Base-by-base conservation (phyloP, 2,329 filamentous ascomycete species). In the Keithomyces neogunnii region DNA sequence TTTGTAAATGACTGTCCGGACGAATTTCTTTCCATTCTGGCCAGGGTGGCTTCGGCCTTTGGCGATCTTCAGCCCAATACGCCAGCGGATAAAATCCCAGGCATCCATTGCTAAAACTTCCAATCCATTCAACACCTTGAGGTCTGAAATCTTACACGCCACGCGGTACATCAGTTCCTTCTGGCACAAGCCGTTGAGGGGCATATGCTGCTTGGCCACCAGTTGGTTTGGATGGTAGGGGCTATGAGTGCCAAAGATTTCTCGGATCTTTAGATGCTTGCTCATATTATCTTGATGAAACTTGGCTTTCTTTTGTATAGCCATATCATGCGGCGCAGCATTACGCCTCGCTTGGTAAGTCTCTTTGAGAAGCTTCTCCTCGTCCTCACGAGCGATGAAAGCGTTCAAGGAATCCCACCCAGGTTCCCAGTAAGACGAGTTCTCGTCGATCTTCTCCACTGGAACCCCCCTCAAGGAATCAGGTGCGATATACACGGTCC, bases 141-240 rank as follows among this genome's bases (percentile, higher is more conserved):
- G 54, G 13, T 69, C 66, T 0, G 61, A 60, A 3, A 71, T 51
- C 32, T 66, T 66, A 48, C 62, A 65, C 0, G 64, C 66, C 2
- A 71, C 48, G 3, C 59, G 61, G 43, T 71, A 70, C 59, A 71
- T 68, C 2, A 60, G 9, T 11, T 69, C 66, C 46, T 63, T 62
- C 1, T 64, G 56, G 46, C 68, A 71, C 0, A 72, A 43, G 0
- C 69, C 69, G 0, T 53, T 45, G 0, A 13, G 5, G 0, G 67
- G 67, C 1, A 71, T 54, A 40, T 68, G 62, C 7, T 58, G 48
- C 50, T 67, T 69, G 2, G 61, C 53, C 1, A 69, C 58, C 0
- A 71, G 50, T 40, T 70, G 69, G 42, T 72, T 72, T 0, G 69
- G 69, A 42, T 71, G 69, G 9, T 68, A 64, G 0, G 40, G 39